Evolutionary conservation across 2,329 filamentous ascomycete genomes (phyloP).

Genomic region (Penicillium oxalicum): DNA sequence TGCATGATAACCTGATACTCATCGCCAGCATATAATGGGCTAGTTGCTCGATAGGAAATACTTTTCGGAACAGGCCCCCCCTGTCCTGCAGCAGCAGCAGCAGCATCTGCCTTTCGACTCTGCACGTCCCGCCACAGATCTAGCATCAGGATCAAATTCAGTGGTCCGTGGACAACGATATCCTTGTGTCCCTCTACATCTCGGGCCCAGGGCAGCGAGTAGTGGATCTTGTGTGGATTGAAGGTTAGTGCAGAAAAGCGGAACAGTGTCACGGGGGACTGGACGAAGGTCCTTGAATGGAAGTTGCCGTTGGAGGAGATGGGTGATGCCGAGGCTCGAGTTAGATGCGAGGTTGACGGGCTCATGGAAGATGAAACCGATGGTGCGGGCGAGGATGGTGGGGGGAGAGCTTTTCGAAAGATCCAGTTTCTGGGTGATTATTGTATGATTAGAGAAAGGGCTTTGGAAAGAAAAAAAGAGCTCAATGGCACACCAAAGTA

Average conservation of each 20-base stretch:
- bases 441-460: not conserved
- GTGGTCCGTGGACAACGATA: conserved; percentile 40
- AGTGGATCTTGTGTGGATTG: conserved; percentile 43
- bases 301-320: conserved; percentile 20
- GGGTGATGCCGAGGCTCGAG: conserved; percentile 13
- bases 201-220: conserved; percentile 39
- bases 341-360: conserved; percentile 10
- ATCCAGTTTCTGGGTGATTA: conserved; percentile 39
- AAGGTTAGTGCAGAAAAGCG: conserved; percentile 42
- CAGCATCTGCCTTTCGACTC: conserved; percentile 7
- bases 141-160: conserved; percentile 40
- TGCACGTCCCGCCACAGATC: conserved; percentile 41
- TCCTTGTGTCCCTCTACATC: conserved; percentile 40
- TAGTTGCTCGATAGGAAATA: conserved; percentile 46
- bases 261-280: conserved; percentile 39
- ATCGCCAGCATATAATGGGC: conserved; percentile 46
- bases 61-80: conserved; percentile 34
- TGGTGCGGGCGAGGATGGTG: conserved; percentile 18
- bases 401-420: conserved; percentile 33
- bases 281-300: conserved; percentile 30
- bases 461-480: no score
- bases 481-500: no score
- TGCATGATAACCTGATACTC: conserved; percentile 42
- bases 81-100: conserved; percentile 12
- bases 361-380: not conserved